Evolutionary conservation across 257 asterid species (phyloP), one percentile per base, ranked within the genome.

Genomic region (Prunella vulgaris): DNA sequence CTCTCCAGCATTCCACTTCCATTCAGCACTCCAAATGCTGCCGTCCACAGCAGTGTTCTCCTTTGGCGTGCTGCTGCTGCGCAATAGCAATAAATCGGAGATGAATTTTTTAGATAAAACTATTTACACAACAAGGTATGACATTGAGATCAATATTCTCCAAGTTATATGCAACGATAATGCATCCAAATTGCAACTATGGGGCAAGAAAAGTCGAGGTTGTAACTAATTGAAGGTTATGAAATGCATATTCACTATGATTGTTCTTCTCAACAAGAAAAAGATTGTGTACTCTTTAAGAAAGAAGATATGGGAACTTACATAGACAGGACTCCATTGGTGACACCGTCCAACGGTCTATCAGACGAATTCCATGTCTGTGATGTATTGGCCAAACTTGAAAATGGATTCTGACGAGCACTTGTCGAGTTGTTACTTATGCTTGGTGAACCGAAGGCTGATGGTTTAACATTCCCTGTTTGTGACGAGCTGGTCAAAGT

Each of bases 1-100:
- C 96, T 88, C 94, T 81, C 97, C 94, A 57, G 59, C 73, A 56
- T 79, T 80, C 97, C 96, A 92, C 56, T 78, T 79, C 95, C 95
- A 86, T 61, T 76, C 82, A 38, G 81, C 68, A 67, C 82, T 54
- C 99, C 97, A 90, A 67, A 87, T 60, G 82, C 85, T 78, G 66
- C 73, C 75, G 46, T 91, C 96, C 46, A 77, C 85, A 56, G 44
- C 64, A 54, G 25, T 10, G 28, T 66, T 77, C 67, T 44, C 81
- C 56, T 70, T 79, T 14, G 68, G 80, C 66, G 33, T 25, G 73
- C 12, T 73, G 77, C 42, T 58, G 60, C 91, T 90, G 86, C 86
- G 81, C 12, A 44, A n/a, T n/a, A 51, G 20, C 53, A 63, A 74
- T 44, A 38, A 37, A 37, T 0, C 8, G 9, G 64, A 71, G 56